These are phyloP conservation scores for Barnettozyma wickerhamii DNA, from an alignment of 805 yeast genomes.

Conservation along the genomic window DNA sequence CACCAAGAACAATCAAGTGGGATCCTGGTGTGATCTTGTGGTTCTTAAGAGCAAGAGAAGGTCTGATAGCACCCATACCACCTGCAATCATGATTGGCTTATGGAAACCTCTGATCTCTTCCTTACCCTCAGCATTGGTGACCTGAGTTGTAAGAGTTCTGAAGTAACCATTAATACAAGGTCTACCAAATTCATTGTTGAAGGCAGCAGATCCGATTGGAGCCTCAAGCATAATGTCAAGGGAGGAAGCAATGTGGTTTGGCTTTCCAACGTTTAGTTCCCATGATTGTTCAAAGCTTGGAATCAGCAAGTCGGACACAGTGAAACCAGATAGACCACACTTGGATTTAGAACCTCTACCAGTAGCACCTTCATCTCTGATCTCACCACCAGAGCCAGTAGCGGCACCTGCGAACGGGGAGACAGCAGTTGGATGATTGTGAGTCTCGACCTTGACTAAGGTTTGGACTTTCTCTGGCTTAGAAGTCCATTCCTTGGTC, in stretches of 20 bases:
- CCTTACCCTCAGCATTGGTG: constrained; percentile 51
- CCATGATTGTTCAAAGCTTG: constrained; percentile 90
- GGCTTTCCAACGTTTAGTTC: constrained; percentile 88
- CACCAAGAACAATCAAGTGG: constrained; percentile 89
- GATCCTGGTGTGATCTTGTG: constrained; percentile 89
- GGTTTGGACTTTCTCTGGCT: constrained; percentile 78
- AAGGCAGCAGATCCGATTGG: constrained; percentile 98
- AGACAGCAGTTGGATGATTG: constrained; percentile 98
- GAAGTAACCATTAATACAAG: constrained; percentile 94
- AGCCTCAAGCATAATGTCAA: constrained; percentile 95
- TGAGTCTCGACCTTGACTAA: constrained; percentile 97
- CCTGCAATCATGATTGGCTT: constrained; percentile 99
- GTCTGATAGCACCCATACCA: constrained; percentile 96
- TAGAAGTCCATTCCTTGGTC: constrained; percentile 69
- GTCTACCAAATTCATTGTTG: constrained; percentile 98
- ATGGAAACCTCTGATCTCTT: constrained; percentile 91
- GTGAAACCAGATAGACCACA: constrained; percentile 94
- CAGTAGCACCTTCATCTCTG: constrained; percentile 99
- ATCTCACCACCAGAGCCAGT: constrained; percentile 99
- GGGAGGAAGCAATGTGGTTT: constrained; percentile 82
- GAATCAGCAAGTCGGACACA: constrained; percentile 86
- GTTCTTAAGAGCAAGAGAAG: constrained; percentile 85
- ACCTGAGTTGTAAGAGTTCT: constrained; percentile 88
- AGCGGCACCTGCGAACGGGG: constrained; percentile 99
- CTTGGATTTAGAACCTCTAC: constrained; percentile 95